A percentile compares a stretch with the other conserved stretches of the same genome.
phyloP scores from a whole-genome alignment of 805 yeast genomes.

The Deakozyma indianensis region DNA sequence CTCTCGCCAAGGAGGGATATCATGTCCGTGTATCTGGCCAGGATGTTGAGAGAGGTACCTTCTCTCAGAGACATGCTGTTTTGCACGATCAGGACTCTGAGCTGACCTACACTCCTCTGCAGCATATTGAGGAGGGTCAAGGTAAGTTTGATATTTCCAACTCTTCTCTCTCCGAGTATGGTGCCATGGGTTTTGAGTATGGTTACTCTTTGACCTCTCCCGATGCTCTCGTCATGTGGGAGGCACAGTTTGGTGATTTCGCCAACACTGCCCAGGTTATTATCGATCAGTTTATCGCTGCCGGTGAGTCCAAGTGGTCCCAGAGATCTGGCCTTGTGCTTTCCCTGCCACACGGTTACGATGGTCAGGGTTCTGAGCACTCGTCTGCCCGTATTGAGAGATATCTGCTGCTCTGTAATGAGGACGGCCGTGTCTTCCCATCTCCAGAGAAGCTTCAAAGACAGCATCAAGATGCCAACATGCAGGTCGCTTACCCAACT shows the following conservation, averaged over 20 bases:
- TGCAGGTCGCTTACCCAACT: constrained; percentile 96
- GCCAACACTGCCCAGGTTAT: constrained; percentile 99
- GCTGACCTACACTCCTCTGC: constrained; percentile 70
- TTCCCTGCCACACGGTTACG: constrained; percentile 97
- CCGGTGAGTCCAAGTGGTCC: constrained; percentile 97
- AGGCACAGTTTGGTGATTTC: constrained; percentile 99
- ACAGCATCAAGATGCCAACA: constrained; percentile 97
- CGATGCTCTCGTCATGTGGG: constrained; percentile 96
- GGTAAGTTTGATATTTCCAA: constrained; percentile 80
- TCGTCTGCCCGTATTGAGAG: constrained; percentile 96
- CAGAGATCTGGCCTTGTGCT: constrained; percentile 95
- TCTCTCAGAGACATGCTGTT: constrained; percentile 98
- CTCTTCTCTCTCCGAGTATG: constrained; percentile 95
- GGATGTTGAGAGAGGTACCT: constrained; percentile 99
- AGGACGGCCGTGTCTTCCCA: constrained; percentile 93
- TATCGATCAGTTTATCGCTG: constrained; percentile 89
- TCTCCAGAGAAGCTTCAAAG: constrained; percentile 74
- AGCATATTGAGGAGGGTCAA: constrained; percentile 64
- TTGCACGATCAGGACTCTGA: constrained; percentile 91
- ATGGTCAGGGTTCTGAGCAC: constrained; percentile 99
- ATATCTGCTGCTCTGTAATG: constrained; percentile 88
- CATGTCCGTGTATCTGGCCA: constrained; percentile 97
- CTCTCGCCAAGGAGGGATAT: constrained; percentile 82
- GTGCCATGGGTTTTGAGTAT: constrained; percentile 98
- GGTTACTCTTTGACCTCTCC: constrained; percentile 98